A percentile compares a stretch with the other conserved stretches of the same genome.
Conservation (phyloP, 192 early-diverging fungal genomes). For the Mortierella antarctica region DNA sequence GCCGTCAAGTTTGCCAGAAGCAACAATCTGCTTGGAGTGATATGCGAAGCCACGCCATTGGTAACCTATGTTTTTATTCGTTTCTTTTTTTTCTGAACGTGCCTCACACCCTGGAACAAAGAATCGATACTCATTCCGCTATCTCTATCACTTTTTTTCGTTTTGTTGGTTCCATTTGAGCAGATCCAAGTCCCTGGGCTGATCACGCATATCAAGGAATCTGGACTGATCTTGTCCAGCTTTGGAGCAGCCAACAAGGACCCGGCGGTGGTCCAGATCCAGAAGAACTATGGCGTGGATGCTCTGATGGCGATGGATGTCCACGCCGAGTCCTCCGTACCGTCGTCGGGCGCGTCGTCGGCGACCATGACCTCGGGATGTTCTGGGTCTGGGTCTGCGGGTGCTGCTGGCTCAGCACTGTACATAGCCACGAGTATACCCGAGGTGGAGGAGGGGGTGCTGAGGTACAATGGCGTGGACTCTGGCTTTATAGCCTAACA, state of each 20-base stretch:
- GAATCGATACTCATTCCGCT: background rate
- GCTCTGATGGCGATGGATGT: constrained; percentile 75
- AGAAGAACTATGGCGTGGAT: constrained; percentile 90
- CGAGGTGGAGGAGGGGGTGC: constrained; percentile 47
- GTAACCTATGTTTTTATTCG: constrained; percentile 55
- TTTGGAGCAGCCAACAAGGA: constrained; percentile 86
- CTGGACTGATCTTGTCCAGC: constrained; percentile 90
- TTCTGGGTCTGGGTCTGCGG: background rate
- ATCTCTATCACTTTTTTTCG: constrained; percentile 2
- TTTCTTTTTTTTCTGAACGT: background rate
- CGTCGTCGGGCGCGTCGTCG: background rate
- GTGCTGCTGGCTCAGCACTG: constrained; percentile 31
- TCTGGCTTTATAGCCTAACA: constrained; percentile 22
- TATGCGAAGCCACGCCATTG: constrained; percentile 91
- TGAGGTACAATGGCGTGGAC: constrained; percentile 51
- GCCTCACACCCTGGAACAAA: background rate
- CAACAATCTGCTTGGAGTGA: constrained; percentile 92
- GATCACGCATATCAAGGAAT: constrained; percentile 92
- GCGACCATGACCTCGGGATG: constrained; percentile 7
- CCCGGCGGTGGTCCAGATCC: constrained; percentile 69
- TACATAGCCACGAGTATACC: constrained; percentile 41
- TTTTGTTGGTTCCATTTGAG: constrained; percentile 1
- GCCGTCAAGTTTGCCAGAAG: constrained; percentile 93
- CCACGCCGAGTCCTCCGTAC: background rate
- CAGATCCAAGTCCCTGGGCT: constrained; percentile 92